These are phyloP conservation scores for Pseudogymnoascus pannorum DNA, from an alignment of 2,329 filamentous ascomycete genomes.

Conservation along the genomic window DNA sequence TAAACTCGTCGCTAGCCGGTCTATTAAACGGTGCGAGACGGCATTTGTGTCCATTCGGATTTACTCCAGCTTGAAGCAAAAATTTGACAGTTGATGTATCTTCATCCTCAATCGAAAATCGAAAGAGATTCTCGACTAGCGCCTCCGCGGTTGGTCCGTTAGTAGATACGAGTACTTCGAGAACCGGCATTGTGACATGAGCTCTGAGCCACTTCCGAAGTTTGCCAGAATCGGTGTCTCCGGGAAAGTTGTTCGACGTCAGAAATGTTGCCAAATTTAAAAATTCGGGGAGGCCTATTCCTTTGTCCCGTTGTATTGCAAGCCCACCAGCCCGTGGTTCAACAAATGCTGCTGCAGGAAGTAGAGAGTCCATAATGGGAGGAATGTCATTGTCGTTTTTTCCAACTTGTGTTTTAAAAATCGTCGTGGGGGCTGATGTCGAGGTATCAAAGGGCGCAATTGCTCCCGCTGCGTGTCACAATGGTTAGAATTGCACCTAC, in stretches of 20 bases:
- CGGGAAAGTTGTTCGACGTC: not conserved
- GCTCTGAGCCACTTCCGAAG: conserved; percentile 10
- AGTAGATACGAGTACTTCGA: conserved; percentile 10
- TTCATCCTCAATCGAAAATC: conserved; percentile 11
- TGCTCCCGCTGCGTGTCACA: not conserved
- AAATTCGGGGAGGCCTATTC: not conserved
- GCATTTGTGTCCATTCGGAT: conserved; percentile 12
- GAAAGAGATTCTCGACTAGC: conserved; percentile 12
- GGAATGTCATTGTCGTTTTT: not conserved
- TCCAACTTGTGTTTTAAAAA: not conserved
- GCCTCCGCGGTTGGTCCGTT: conserved; percentile 12
- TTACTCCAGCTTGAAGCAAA: conserved; percentile 10
- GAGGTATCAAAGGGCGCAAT: not conserved
- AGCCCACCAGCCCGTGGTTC: not conserved
- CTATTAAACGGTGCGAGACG: too few relatives aligned
- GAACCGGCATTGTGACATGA: not conserved
- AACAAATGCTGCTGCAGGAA: not conserved
- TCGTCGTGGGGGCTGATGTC: not conserved
- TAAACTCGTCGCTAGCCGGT: not conserved
- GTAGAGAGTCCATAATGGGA: not conserved
- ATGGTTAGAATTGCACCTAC: not conserved
- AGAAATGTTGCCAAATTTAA: not conserved
- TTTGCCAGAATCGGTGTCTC: not conserved
- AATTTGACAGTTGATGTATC: conserved; percentile 12
- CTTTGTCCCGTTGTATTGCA: not conserved